Conservation (phyloP, 2,329 filamentous ascomycete genomes). For the Emericellopsis cladophorae region DNA sequence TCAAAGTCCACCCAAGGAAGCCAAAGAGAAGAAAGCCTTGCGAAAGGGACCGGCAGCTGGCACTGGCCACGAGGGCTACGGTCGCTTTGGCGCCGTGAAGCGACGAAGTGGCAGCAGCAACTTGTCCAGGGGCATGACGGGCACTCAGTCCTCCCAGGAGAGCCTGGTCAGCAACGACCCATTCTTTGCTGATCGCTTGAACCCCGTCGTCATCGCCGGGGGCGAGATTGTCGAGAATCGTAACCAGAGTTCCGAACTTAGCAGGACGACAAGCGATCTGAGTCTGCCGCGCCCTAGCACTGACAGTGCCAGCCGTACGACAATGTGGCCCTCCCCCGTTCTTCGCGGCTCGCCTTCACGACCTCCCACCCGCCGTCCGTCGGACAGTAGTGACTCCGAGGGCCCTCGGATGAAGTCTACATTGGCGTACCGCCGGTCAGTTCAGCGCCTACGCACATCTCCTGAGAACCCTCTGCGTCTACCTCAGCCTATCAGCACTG, state of each 20-base stretch:
- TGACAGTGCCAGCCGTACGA: constrained; percentile 21
- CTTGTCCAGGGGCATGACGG: constrained; percentile 24
- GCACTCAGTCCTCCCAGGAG: constrained; percentile 35
- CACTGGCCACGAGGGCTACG: constrained; percentile 87
- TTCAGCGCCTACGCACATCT: constrained; percentile 34
- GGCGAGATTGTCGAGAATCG: constrained; percentile 49
- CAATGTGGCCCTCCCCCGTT: constrained; percentile 41
- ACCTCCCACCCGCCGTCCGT: constrained; percentile 27
- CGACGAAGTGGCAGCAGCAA: constrained; percentile 51
- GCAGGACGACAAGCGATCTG: constrained; percentile 35
- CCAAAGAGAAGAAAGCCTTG: constrained; percentile 18
- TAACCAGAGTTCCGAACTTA: constrained; percentile 37
- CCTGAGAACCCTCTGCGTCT: constrained; percentile 32
- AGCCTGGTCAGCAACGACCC: constrained; percentile 37
- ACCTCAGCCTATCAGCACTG: constrained; percentile 40
- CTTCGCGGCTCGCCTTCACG: constrained; percentile 14
- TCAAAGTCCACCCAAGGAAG: constrained; percentile 30
- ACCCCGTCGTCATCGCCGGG: constrained; percentile 53
- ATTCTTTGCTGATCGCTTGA: constrained; percentile 49
- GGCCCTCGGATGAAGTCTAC: constrained; percentile 32
- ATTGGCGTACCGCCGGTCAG: constrained; percentile 40
- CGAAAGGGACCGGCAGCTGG: constrained; percentile 78
- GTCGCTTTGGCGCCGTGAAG: constrained; percentile 46
- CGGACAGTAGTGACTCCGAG: constrained; percentile 45
- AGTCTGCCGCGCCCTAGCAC: constrained; percentile 29